These are phyloP conservation scores for Solanum etuberosum DNA, from an alignment of 257 asterid genomes.

Conservation along the genomic window DNA sequence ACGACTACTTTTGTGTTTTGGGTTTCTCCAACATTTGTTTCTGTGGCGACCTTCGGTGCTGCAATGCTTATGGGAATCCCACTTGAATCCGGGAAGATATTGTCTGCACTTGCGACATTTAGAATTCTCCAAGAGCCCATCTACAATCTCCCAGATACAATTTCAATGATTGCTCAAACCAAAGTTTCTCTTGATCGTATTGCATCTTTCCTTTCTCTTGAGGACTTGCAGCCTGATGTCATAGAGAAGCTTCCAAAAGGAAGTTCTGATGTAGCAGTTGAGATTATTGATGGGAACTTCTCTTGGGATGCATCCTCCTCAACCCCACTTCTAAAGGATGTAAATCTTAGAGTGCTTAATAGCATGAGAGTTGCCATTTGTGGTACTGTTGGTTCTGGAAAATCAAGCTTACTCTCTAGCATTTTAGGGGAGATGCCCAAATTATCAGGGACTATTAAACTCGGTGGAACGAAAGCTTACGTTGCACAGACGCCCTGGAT, in stretches of 20 bases:
- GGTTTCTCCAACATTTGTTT: conserved; percentile 74
- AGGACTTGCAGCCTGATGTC: conserved; percentile 46
- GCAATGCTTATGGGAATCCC: conserved; percentile 75
- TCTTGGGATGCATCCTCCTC: conserved; percentile 53
- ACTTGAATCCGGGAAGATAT: conserved; percentile 75
- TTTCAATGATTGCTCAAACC: conserved; percentile 77
- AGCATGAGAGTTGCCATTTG: conserved; percentile 88
- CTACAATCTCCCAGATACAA: conserved; percentile 65
- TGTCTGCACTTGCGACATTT: conserved; percentile 86
- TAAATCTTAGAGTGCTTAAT: conserved; percentile 35
- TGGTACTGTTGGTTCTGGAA: conserved; percentile 93
- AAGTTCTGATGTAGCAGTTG: conserved; percentile 38
- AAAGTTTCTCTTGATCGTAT: conserved; percentile 92
- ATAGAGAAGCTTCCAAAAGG: conserved; percentile 48
- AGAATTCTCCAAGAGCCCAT: conserved; percentile 86
- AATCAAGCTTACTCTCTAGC: conserved; percentile 79
- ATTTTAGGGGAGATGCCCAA: conserved; percentile 75
- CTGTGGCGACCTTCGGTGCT: conserved; percentile 62
- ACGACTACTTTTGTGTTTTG: conserved; percentile 46
- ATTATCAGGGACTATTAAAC: conserved; percentile 45
- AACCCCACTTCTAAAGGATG: conserved; percentile 41
- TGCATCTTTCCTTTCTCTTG: conserved; percentile 72
- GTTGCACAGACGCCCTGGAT: conserved; percentile 91
- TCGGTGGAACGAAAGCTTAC: conserved; percentile 61
- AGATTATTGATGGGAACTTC: conserved; percentile 62